Percentiles rank a stretch among this genome's conserved stretches.
Evolutionary conservation across 805 yeast genomes (phyloP).

Genomic region (Barnettozyma salicaria): DNA sequence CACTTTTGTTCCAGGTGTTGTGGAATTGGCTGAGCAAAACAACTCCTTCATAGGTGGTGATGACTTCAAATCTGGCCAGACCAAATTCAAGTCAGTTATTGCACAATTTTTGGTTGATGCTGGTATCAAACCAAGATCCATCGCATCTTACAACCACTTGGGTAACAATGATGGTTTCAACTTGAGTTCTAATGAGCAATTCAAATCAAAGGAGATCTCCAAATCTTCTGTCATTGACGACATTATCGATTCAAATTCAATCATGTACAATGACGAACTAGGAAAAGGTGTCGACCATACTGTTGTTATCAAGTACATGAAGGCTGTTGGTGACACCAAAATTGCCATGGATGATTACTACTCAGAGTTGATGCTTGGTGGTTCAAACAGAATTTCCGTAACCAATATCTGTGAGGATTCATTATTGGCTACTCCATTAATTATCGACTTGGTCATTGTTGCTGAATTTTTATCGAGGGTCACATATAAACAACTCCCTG

Average conservation of each 20-base stretch:
- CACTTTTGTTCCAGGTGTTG: slow-evolving; percentile 93
- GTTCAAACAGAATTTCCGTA: slow-evolving; percentile 89
- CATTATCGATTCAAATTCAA: slow-evolving; percentile 80
- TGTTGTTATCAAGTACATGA: slow-evolving; percentile 89
- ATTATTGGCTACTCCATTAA: slow-evolving; percentile 87
- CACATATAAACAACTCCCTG: slow-evolving; percentile 51
- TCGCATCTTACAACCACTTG: slow-evolving; percentile 92
- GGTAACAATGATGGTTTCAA: slow-evolving; percentile 97
- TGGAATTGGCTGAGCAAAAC: slow-evolving; percentile 79
- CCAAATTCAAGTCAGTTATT: slow-evolving; percentile 90
- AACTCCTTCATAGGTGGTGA: slow-evolving; percentile 88
- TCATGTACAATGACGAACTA: slow-evolving; percentile 72
- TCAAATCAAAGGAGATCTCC: slow-evolving; percentile 92
- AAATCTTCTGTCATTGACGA: slow-evolving; percentile 92
- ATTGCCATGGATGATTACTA: slow-evolving; percentile 99
- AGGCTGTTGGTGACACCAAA: slow-evolving; percentile 93
- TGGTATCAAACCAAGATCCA: slow-evolving; percentile 90
- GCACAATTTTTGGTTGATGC: slow-evolving; percentile 97
- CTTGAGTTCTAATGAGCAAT: slow-evolving; percentile 85
- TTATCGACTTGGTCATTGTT: slow-evolving; percentile 85
- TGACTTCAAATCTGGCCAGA: slow-evolving; percentile 95
- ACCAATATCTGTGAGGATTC: slow-evolving; percentile 98
- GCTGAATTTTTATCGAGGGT: slow-evolving; percentile 88
- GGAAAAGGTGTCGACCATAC: slow-evolving; percentile 86
- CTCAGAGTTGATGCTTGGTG: slow-evolving; percentile 95